phyloP scores from a whole-genome alignment of 2,329 filamentous ascomycete genomes.

The Nectriaceae sp. region DNA sequence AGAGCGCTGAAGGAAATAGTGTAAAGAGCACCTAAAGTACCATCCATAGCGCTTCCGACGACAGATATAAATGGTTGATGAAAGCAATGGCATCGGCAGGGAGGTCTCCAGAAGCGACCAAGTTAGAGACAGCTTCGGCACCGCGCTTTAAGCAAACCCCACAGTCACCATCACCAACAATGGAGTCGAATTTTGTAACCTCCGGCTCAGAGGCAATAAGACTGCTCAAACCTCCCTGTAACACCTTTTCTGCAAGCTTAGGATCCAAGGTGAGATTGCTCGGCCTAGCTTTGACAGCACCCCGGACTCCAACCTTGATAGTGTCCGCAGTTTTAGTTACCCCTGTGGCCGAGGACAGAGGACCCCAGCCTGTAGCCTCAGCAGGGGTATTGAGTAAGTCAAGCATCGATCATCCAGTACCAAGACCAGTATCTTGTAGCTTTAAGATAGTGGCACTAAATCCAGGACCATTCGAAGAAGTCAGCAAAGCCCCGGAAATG shows the following conservation, averaged over 20 bases:
- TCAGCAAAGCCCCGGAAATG: conserved; percentile 60
- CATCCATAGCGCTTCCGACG: neutral
- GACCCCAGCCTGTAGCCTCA: conserved; percentile 8
- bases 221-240: neutral
- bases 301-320: too few relatives aligned
- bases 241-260: neutral
- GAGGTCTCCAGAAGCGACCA: too few relatives aligned
- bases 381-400: conserved; percentile 6
- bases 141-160: conserved; percentile 5
- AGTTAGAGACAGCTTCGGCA: conserved; percentile 1
- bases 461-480: conserved; percentile 69
- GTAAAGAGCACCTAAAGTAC: neutral
- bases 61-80: neutral
- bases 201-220: conserved; percentile 3
- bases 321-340: too few relatives aligned
- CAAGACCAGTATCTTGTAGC: too few relatives aligned
- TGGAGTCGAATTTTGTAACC: conserved; percentile 1
- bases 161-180: conserved; percentile 12
- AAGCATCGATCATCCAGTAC: neutral
- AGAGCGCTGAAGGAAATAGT: neutral
- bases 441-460: conserved; percentile 61
- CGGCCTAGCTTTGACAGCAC: neutral
- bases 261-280: neutral
- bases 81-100: too few relatives aligned
- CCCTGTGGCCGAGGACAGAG: neutral